A percentile compares a stretch with the other conserved stretches of the same genome.
Conservation (phyloP, 495 filamentous ascomycete genomes). For the Viridothelium virens region DNA sequence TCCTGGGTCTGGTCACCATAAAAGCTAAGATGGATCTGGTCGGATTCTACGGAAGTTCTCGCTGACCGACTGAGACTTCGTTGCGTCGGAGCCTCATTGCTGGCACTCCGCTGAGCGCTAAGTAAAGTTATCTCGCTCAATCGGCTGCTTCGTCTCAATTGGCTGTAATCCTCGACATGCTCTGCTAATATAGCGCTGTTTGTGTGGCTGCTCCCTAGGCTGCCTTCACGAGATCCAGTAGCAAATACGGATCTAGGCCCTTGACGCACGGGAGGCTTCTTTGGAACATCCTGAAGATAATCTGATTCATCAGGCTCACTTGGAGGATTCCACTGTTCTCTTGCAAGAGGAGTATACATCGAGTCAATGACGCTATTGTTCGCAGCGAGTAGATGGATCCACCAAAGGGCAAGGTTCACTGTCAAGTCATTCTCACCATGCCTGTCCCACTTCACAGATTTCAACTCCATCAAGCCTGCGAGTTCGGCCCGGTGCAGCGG, state of each 20-base stretch:
- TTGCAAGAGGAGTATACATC: not conserved
- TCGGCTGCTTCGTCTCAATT: not conserved
- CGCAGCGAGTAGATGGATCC: not conserved
- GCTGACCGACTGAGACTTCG: not conserved
- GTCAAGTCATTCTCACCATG: not conserved
- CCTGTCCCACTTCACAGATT: not conserved
- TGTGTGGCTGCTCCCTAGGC: not conserved
- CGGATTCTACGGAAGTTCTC: not conserved
- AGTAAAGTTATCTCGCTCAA: not conserved
- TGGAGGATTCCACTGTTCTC: not conserved
- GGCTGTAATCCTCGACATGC: not conserved
- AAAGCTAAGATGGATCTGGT: not conserved
- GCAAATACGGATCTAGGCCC: not conserved
- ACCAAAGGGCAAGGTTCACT: not conserved
- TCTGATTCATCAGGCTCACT: not conserved
- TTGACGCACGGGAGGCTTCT: not conserved
- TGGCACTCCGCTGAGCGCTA: not conserved
- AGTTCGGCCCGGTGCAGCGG: not conserved
- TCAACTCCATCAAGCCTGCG: not conserved
- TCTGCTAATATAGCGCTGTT: not conserved
- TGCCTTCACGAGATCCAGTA: not conserved
- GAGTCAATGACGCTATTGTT: not conserved
- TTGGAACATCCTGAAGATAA: not conserved
- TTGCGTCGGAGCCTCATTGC: not conserved
- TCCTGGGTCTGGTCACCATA: not conserved